Base-by-base conservation (phyloP, 2,329 filamentous ascomycete species). In the Amauroascus niger region DNA sequence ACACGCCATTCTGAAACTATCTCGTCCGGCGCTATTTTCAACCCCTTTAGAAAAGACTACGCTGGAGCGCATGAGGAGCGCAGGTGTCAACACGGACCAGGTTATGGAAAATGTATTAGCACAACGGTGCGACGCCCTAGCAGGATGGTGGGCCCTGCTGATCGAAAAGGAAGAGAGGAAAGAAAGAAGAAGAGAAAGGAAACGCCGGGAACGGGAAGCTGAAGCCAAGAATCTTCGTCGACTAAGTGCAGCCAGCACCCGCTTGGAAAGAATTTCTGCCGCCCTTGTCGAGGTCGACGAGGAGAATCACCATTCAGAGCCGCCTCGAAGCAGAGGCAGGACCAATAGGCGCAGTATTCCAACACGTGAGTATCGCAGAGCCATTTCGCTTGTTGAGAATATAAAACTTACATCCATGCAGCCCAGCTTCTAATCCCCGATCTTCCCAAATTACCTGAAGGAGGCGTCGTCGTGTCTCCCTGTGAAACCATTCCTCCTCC, bases 81-180 rank as follows among this genome's bases (percentile, higher is more conserved):
- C 93, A 4, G 93, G 93, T 0, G 89, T 97, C 22, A 87, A 97
- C 64, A 93, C 95, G 55, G 93, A 98, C 65, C 80, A 86, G 57
- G 88, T 98, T 6, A 91, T 97, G 58, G 91, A 97, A 66, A 94
- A 93, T 62, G 93, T 98, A 2, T 71, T 95, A 33, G 82, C 89
- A 3, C 88, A 95, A 67, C 80, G 88, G 59, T 97, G 93, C 65
- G 91, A 98, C 69, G 80, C 85, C 5, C 74, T 98, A 47, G 88
- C 89, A 49, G 93, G 93, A 5, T 98, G 93, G 93, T 98, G 93
- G 93, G 87, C 88, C 2, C 71, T 98, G 26, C 73, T 98, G 37
- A 82, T 97, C 8, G 93, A 97, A 65, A 98, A 97, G 67, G 93
- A 98, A 65, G 82, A 89, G 66, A 82, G 89, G 7, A 98, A 98